Evolutionary conservation across 2,329 filamentous ascomycete species (phyloP), one percentile per base, ranked within the genome.

Genomic region (Calonectria montana): DNA sequence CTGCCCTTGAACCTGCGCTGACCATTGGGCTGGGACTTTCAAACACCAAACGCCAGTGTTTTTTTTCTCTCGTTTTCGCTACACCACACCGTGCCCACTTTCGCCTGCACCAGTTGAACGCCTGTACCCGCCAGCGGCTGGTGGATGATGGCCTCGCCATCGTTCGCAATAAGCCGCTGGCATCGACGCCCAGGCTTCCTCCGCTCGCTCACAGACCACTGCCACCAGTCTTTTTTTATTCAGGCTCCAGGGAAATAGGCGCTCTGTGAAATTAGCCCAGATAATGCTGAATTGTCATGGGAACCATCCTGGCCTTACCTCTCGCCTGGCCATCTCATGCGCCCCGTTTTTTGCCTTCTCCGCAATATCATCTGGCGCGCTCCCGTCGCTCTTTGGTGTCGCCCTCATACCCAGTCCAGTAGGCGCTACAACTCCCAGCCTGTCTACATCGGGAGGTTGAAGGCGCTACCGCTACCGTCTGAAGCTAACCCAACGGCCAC

Each of bases 181-280:
- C 65, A 21, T 50, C 31, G 41, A 35, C 41, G 65, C 23, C 53
- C 53, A 43, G 50, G 53, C 21, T 18, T 59, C 8, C 21, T 31
- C 31, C 29, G 53, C 53, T 31, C 31, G n/a, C 53, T 23, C 29
- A 37, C 53, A 37, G 53, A 57, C 53, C 53, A 55, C 29, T 29
- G 41, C 50, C 31, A 39, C 61, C 47, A 39, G 57, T 37, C 47
- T 45, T 62, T 47, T 61, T 41, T 61, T 21, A 57, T 45, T n/a
- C 31, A 39, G 15, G n/a, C 23, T 47, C 23, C 57, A 64, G 25
- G 59, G 59, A 57, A 50, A 61, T 64, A 59, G 45, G 48, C 67
- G 31, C 41, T 69, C 65, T 59, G 59, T 64, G 67, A 69, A 65
- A 69, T 69, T 69, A 65, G 23, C 55, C 59, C 48, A 65, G 57